These are phyloP conservation scores for Hemileccinum rubropunctum DNA, from an alignment of 768 basidiomycete species.

Conservation along the genomic window DNA sequence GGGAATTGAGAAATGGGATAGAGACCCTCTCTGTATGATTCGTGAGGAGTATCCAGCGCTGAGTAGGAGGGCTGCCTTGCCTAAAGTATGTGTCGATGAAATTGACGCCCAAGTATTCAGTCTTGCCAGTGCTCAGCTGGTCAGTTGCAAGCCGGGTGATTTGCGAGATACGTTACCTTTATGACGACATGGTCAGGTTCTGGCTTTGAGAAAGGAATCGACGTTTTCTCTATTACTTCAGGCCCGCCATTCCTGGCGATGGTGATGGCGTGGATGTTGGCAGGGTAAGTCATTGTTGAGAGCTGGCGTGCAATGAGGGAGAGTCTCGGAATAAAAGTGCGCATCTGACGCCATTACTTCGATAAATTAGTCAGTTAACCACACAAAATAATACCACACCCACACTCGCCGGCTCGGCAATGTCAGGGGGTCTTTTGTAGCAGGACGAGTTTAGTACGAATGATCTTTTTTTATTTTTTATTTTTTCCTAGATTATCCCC, in stretches of 20 bases:
- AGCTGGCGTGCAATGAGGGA: constrained; percentile 24
- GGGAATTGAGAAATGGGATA: constrained; percentile 62
- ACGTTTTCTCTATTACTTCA: constrained; percentile 71
- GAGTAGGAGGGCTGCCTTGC: constrained; percentile 32
- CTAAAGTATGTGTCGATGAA: constrained; percentile 85
- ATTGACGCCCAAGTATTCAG: constrained; percentile 79
- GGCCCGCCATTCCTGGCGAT: constrained; percentile 72
- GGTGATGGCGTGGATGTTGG: constrained; percentile 66
- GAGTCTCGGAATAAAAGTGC: constrained; percentile 15
- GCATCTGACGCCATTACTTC: constrained; percentile 3
- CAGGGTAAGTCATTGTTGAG: constrained; percentile 50
- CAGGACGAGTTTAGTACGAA: too few relatives aligned
- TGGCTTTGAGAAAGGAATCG: constrained; percentile 64
- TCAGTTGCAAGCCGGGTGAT: not conserved
- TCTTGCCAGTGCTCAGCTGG: constrained; percentile 39
- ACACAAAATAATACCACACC: too few relatives aligned
- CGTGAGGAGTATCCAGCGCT: not conserved
- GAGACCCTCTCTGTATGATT: constrained; percentile 51
- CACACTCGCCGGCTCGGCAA: too few relatives aligned
- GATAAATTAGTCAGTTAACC: too few relatives aligned
- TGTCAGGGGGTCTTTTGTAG: too few relatives aligned
- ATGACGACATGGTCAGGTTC: constrained; percentile 57
- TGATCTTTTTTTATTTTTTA: too few relatives aligned
- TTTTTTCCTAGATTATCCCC: too few relatives aligned
- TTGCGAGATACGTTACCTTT: constrained; percentile 23